Evolutionary conservation across 805 yeast genomes (phyloP).

Genomic region (Teunomyces funiuensis): DNA sequence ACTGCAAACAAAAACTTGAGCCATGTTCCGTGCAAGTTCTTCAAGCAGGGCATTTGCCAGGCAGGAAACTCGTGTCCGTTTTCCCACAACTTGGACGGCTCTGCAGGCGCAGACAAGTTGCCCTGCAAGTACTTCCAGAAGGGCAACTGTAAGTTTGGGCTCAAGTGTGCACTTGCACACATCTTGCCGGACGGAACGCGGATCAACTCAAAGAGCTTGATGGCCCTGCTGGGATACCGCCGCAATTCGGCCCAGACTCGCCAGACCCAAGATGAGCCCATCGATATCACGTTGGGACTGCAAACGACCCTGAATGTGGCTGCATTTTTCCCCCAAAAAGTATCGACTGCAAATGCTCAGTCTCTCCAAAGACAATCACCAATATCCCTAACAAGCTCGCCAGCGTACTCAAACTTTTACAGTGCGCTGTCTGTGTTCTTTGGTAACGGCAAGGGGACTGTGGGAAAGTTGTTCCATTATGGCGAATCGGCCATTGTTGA

Average conservation of each 20-base stretch:
- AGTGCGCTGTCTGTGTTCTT: constrained; percentile 1
- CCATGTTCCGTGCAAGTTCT: constrained; percentile 97
- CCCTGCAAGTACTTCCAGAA: constrained; percentile 93
- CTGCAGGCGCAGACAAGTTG: constrained; percentile 49
- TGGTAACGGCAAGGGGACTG: constrained; percentile 4
- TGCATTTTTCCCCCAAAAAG: background rate
- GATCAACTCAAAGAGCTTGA: constrained; percentile 49
- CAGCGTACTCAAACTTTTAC: constrained; percentile 1
- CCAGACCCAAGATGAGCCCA: no score
- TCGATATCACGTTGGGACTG: background rate
- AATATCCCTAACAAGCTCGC: constrained; percentile 9
- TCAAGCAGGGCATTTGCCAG: constrained; percentile 88
- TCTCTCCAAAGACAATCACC: constrained; percentile 11
- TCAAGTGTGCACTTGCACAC: constrained; percentile 93
- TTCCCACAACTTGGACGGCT: constrained; percentile 67
- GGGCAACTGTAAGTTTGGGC: constrained; percentile 96
- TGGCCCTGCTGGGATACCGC: constrained; percentile 9
- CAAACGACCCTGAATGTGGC: background rate
- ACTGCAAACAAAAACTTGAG: constrained; percentile 54
- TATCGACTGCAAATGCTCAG: background rate
- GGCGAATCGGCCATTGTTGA: constrained; percentile 28
- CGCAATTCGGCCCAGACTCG: no score
- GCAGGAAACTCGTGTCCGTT: constrained; percentile 93
- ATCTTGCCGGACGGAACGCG: constrained; percentile 85
- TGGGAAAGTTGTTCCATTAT: constrained; percentile 3